Percentiles rank a stretch among this genome's conserved stretches.
Evolutionary conservation across 331 rosid genomes (phyloP).

Genomic region (Prunus yedoensis): DNA sequence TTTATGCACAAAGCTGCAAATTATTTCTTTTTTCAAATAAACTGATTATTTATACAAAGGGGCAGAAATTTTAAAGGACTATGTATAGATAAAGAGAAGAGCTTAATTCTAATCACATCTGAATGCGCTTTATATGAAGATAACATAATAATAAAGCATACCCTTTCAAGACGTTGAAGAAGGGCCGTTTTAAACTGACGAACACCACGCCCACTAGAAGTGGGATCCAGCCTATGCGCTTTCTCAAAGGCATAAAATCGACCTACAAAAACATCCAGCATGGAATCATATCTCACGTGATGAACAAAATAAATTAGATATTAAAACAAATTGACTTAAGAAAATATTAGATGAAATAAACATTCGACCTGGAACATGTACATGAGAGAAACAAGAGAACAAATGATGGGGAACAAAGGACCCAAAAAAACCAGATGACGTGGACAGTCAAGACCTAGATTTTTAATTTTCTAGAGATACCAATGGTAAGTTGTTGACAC

Average conservation of each 20-base stretch:
- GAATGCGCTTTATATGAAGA: background rate
- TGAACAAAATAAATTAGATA: background rate
- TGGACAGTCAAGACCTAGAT: background rate
- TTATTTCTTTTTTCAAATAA: background rate
- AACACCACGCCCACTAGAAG: conserved; percentile 96
- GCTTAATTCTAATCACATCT: background rate
- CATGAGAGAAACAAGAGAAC: background rate
- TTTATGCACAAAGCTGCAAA: background rate
- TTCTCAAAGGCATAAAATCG: conserved; percentile 96
- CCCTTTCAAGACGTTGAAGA: conserved; percentile 97
- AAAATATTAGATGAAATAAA: background rate
- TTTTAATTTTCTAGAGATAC: background rate
- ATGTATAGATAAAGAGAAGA: background rate
- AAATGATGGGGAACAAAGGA: background rate
- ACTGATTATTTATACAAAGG: background rate
- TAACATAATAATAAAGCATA: conserved; percentile 25
- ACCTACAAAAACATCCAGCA: conserved; percentile 46
- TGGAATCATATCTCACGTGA: background rate
- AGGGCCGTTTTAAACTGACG: conserved; percentile 97
- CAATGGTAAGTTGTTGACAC: background rate
- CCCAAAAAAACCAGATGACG: background rate
- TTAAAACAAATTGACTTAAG: background rate
- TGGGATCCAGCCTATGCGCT: conserved; percentile 96
- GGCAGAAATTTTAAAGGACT: background rate
- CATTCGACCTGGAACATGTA: background rate